Evolutionary conservation across 2,329 filamentous ascomycete genomes (phyloP), one percentile per base, ranked within the genome.

Genomic region (Tolypocladium tropicale): DNA sequence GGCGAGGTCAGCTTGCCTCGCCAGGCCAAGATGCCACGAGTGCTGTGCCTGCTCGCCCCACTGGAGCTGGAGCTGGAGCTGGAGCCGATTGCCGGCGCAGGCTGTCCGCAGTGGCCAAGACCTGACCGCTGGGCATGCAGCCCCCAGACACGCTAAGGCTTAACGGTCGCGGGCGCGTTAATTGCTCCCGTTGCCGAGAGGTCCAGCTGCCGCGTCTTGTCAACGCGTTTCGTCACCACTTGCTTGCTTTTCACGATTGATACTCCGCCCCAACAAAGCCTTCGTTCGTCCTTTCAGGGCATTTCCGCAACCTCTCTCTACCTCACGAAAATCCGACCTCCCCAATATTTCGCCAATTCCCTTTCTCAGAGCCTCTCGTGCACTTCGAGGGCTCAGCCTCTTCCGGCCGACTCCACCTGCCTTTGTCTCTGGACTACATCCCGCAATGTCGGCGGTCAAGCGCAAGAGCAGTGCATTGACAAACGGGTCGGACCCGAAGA

Each of bases 401-500:
- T 60, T 62, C 61, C 58, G 52, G 28, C 54, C 61, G 57, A 36
- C 55, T 53, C 55, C 28, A 23, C 37, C n/a, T 14, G 9, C 16
- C 52, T 18, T 28, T 4, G 11, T 32, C 16, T 32, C 9, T n/a
- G 11, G n/a, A 21, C 54, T 6, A 16, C 14, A n/a, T 21, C 54
- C 63, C 60, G 65, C 58, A 55, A 82, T 82, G 79, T 77, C 79
- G 52, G 75, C 79, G 12, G 72, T 83, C 60, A 90, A 90, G 74
- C 84, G 88, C 63, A 89, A 89, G 73, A 80, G 81, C 48, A 76
- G 71, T 56, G 74, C 76, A 55, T 66, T 76, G 25, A 62, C 72
- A 6, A 66, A 72, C 12, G 70, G 70, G 32, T 61, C 69, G 0
- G 83, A 86, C 48, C 66, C 77, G 50, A 92, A 92, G 71, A 92